Percentiles rank a stretch among this genome's conserved stretches.
Evolutionary conservation across 257 asterid genomes (phyloP).

Genomic region (Voacanga thouarsii): DNA sequence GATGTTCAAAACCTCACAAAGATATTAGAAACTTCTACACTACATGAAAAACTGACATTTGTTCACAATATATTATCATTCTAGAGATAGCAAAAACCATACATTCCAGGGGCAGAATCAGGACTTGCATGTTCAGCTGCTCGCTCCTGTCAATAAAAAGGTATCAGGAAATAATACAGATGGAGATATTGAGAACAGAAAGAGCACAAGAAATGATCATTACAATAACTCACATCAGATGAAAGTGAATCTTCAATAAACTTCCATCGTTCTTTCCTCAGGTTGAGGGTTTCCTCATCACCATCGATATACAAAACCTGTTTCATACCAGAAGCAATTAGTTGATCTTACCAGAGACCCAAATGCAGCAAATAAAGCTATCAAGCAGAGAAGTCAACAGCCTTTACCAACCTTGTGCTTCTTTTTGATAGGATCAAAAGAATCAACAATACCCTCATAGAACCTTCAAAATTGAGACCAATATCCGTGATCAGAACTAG

Average conservation of each 20-base stretch:
- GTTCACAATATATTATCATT: not conserved
- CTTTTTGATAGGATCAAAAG: conserved; percentile 69
- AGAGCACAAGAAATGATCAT: conserved; percentile 11
- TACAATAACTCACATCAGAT: conserved; percentile 43
- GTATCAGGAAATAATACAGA: not conserved
- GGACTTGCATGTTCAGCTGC: conserved; percentile 51
- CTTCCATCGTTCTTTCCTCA: conserved; percentile 57
- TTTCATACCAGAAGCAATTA: conserved; percentile 7
- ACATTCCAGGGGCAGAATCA: conserved; percentile 65
- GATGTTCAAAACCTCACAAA: not conserved
- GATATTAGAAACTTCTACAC: not conserved
- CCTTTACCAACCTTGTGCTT: conserved; percentile 65
- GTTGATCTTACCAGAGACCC: conserved; percentile 12
- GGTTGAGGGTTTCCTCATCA: conserved; percentile 66
- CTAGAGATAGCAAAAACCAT: conserved; percentile 2
- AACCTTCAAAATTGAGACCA: conserved; percentile 47
- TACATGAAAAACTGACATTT: not conserved
- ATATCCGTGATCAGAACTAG: conserved; percentile 16
- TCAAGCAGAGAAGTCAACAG: conserved; percentile 22
- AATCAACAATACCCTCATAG: conserved; percentile 66
- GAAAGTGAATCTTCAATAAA: conserved; percentile 43
- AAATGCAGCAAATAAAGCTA: conserved; percentile 9
- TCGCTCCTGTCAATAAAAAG: conserved; percentile 44
- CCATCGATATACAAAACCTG: conserved; percentile 82
- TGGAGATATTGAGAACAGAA: conserved; percentile 18